Evolutionary conservation across 1,284 basidiomycete species (phyloP).

Genomic region (Uromyces viciae-fabae): DNA sequence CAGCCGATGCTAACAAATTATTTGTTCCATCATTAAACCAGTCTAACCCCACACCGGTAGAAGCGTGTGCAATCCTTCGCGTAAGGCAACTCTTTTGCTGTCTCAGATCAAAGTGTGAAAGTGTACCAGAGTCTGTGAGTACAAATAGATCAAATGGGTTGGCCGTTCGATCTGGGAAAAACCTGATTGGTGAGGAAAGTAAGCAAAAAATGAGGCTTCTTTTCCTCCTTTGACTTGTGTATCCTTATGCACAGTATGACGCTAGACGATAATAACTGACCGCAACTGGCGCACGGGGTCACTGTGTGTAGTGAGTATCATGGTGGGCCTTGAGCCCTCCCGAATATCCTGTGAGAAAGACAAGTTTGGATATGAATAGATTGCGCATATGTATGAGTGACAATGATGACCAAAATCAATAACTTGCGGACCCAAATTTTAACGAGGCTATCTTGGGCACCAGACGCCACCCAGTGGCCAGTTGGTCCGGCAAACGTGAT

Average conservation of each 20-base stretch:
- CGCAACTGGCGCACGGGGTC: slow-evolving; percentile 33
- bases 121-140: slow-evolving; percentile 34
- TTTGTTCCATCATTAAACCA: slow-evolving; percentile 8
- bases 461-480: slow-evolving; percentile 36
- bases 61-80: slow-evolving; percentile 30
- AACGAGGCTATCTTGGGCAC: slow-evolving; percentile 35
- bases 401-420: neutral
- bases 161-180: slow-evolving; percentile 28
- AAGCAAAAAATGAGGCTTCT: neutral
- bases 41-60: slow-evolving; percentile 30
- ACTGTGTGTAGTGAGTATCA: slow-evolving; percentile 26
- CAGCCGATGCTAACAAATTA: slow-evolving; percentile 19
- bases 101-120: slow-evolving; percentile 35
- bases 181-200: slow-evolving; percentile 4
- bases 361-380: neutral
- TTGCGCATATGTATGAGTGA: neutral
- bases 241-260: neutral
- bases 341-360: slow-evolving; percentile 15
- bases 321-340: slow-evolving; percentile 7
- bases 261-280: slow-evolving; percentile 20
- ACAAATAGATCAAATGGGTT: slow-evolving; percentile 31
- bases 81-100: slow-evolving; percentile 28
- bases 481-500: slow-evolving; percentile 38
- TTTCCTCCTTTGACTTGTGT: neutral
- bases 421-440: slow-evolving; percentile 31